Conservation (phyloP, 2,329 filamentous ascomycete species). For the Neonectria faginata region DNA sequence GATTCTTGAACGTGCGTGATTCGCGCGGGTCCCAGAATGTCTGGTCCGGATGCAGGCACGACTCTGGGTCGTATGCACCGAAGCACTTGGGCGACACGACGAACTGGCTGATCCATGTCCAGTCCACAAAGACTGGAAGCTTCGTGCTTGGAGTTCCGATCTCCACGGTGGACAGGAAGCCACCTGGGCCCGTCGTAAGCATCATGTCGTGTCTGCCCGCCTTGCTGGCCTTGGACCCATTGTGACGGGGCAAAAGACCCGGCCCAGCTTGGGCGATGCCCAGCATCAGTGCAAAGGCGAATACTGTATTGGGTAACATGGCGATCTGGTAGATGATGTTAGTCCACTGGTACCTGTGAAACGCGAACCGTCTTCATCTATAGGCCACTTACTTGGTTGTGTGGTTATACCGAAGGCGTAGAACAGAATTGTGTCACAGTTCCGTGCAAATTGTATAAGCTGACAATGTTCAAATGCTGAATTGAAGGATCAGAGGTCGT, state of each 20-base stretch:
- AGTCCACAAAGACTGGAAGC: conserved; percentile 22
- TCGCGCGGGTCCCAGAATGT: conserved; percentile 19
- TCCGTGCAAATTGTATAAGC: background rate
- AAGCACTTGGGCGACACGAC: conserved; percentile 25
- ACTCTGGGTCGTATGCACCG: conserved; percentile 13
- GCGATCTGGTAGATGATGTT: background rate
- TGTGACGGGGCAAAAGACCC: conserved; percentile 16
- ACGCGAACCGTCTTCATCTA: background rate
- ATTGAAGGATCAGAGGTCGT: background rate
- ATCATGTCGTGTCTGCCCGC: conserved; percentile 18
- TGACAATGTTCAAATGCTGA: background rate
- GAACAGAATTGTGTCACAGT: background rate
- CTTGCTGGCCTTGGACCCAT: conserved; percentile 1
- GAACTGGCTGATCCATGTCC: conserved; percentile 29
- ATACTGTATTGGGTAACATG: conserved; percentile 9
- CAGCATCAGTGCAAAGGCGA: conserved; percentile 18
- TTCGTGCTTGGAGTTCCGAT: conserved; percentile 14
- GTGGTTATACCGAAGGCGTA: conserved; percentile 8
- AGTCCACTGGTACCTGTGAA: background rate
- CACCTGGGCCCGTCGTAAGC: conserved; percentile 9
- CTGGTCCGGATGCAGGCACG: conserved; percentile 16
- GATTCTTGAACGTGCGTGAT: conserved; percentile 19
- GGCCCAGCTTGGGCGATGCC: conserved; percentile 16
- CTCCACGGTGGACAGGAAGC: conserved; percentile 23
- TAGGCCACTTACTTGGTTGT: background rate